Evolutionary conservation across 1,139 yeast genomes (phyloP), one percentile per base, ranked within the genome.

Genomic region (Arxiozyma telluris): DNA sequence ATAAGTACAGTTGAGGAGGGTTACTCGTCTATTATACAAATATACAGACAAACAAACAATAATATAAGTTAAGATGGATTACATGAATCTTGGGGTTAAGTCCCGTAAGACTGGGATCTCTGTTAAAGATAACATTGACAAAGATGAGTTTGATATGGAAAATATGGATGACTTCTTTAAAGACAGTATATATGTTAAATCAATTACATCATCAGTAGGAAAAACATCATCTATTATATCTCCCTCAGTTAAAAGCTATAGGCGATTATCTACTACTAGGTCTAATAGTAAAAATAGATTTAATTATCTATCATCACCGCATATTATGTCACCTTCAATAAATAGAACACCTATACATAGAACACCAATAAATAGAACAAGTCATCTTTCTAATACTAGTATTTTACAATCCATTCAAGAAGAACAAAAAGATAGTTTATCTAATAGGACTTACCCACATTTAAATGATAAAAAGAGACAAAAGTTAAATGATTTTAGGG

Each of bases 131-230:
- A 75, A 81, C 67, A 64, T 85, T 47, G 70, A 73, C 41, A 78
- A 80, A 60, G 94, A 87, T 67, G 79, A 79, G 55, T 78, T 81
- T 65, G 85, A 89, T 42, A 81, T 88, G 84, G 96, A 89, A 64
- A 87, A 84, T 62, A 70, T 88, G 45, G 87, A 85, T 60, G 95
- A 83, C 54, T 89, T 85, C 71, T 88, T 87, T 61, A 76, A 77
- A 44, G 83, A 79, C 25, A 77, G 71, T 46, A 67, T 65, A 54
- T 30, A 54, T 58, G 8, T n/a, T 61, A 21, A 34, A 15, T 34
- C 39, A 1, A 4, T 18, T 18, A 3, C 43, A 41, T 41, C 43
- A 41, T 21, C 43, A 41, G 18, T 9, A 18, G 12, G 15, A 18
- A 41, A 41, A 18, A 18, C 23, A 41, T 41, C 43, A 41, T 34